Percentiles rank a stretch among this genome's conserved stretches.
Conservation (phyloP, 495 filamentous ascomycete genomes). For the Aspergillus olivimuriae region DNA sequence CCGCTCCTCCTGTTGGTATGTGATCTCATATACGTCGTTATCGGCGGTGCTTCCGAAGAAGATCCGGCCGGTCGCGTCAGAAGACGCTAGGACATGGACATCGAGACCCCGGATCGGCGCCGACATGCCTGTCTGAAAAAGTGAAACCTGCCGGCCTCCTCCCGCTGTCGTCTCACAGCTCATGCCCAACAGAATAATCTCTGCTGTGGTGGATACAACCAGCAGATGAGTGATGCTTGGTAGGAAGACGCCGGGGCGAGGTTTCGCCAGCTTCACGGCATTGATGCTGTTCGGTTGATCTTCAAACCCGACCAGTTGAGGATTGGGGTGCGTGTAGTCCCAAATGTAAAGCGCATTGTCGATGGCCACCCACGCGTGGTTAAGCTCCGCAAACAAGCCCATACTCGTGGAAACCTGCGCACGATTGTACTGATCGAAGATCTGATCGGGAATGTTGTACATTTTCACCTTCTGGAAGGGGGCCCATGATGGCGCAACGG, state of each 20-base stretch:
- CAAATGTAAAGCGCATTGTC: constrained; percentile 95
- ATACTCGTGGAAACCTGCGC: constrained; percentile 79
- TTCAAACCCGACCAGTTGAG: constrained; percentile 88
- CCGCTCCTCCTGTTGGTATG: constrained; percentile 91
- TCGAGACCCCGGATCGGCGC: constrained; percentile 63
- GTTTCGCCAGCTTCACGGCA: constrained; percentile 73
- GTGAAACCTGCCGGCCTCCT: constrained; percentile 62
- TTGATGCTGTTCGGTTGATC: constrained; percentile 81
- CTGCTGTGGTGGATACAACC: constrained; percentile 76
- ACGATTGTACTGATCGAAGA: constrained; percentile 84
- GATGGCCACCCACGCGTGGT: constrained; percentile 92
- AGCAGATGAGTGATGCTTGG: constrained; percentile 75
- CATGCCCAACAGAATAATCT: constrained; percentile 79
- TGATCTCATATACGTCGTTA: constrained; percentile 84
- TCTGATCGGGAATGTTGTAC: constrained; percentile 79
- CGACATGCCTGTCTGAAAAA: constrained; percentile 82
- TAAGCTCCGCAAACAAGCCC: constrained; percentile 87
- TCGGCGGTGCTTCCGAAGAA: constrained; percentile 81
- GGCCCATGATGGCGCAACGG: constrained; percentile 61
- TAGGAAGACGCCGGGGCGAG: constrained; percentile 77
- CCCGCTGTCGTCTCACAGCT: constrained; percentile 50
- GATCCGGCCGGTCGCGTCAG: constrained; percentile 70
- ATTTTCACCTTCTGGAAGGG: constrained; percentile 79
- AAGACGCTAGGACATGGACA: constrained; percentile 70
- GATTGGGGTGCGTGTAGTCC: constrained; percentile 87